Conservation (phyloP, 345 rosid genomes). For the Gossypioides kirkii region DNA sequence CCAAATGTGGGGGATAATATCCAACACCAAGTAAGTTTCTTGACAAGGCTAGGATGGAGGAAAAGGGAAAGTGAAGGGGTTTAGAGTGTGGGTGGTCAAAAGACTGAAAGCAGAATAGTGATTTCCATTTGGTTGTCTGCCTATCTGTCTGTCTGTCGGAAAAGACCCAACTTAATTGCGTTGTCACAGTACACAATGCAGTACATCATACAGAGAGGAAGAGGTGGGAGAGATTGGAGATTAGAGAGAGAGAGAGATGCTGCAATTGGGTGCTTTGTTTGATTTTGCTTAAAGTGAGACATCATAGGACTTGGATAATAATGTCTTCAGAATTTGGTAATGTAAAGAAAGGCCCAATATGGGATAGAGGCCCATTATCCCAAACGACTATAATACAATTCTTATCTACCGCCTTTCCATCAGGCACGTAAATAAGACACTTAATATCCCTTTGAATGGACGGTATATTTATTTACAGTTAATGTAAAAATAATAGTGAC, state of each 20-base stretch:
- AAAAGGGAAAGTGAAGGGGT: not conserved
- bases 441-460: too few relatives aligned
- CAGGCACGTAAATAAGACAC: too few relatives aligned
- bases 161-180: not conserved
- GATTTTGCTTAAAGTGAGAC: too few relatives aligned
- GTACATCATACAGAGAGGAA: not conserved
- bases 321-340: not conserved
- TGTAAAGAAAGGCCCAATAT: not conserved
- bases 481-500: too few relatives aligned
- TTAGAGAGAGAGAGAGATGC: not conserved
- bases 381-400: not conserved
- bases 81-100: too few relatives aligned
- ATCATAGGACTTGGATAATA: too few relatives aligned
- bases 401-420: not conserved
- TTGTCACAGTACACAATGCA: not conserved
- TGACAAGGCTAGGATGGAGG: not conserved
- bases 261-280: not conserved
- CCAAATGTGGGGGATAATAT: too few relatives aligned
- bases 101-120: not conserved
- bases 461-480: too few relatives aligned
- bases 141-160: not conserved
- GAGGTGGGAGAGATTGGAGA: not conserved
- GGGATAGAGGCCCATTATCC: not conserved
- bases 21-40: not conserved
- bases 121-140: not conserved